Evolutionary conservation across 2,329 filamentous ascomycete genomes (phyloP).

Genomic region (Sporothrix pallida): DNA sequence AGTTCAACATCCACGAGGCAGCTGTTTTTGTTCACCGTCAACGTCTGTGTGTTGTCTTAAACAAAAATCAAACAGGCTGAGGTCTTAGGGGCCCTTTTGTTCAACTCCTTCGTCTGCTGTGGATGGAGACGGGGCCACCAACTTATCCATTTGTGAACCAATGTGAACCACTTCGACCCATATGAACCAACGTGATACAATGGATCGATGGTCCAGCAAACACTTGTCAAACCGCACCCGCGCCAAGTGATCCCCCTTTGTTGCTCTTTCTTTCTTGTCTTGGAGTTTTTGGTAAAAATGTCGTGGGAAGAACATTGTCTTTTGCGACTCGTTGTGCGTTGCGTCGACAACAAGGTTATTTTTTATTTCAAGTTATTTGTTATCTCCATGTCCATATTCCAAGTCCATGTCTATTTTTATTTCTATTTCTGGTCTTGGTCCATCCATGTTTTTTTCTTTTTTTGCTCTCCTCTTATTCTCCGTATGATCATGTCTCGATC

Average conservation of each 20-base stretch:
- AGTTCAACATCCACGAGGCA: background rate
- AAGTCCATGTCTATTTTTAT: conserved; percentile 8
- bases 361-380: background rate
- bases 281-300: background rate
- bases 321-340: background rate
- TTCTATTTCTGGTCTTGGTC: background rate
- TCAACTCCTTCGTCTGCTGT: no score
- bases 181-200: conserved; percentile 41
- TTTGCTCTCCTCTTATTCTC: conserved; percentile 1
- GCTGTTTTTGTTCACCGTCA: background rate
- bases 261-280: background rate
- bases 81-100: conserved; percentile 22
- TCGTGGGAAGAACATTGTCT: background rate
- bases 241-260: conserved; percentile 29
- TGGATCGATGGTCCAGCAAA: conserved; percentile 41
- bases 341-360: background rate
- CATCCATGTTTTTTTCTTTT: conserved; percentile 8
- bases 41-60: conserved; percentile 34
- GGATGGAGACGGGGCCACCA: no score
- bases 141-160: no score
- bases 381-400: background rate
- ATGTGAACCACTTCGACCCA: no score
- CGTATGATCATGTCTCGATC: conserved; percentile 6
- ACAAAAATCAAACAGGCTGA: conserved; percentile 40
- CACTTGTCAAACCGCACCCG: conserved; percentile 41